Conservation (phyloP, 2,329 filamentous ascomycete species). For the Cercospora sojina region DNA sequence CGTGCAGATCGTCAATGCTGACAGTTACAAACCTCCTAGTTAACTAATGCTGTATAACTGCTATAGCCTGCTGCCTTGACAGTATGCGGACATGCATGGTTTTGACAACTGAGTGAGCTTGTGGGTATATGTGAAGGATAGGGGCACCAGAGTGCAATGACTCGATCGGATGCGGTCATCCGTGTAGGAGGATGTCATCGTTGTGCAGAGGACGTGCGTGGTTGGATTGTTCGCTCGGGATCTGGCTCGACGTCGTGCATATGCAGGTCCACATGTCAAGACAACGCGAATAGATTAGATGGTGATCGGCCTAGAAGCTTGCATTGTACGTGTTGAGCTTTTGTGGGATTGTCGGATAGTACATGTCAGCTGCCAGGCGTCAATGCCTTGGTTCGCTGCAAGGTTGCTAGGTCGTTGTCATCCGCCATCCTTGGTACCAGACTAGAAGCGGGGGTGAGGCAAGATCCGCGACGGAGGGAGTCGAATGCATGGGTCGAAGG, state of each 20-base stretch:
- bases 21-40: background rate
- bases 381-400: background rate
- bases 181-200: background rate
- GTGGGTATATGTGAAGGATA: background rate
- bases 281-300: background rate
- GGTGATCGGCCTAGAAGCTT: background rate
- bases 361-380: background rate
- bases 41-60: background rate
- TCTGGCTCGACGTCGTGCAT: background rate
- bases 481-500: background rate
- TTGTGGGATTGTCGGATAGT: background rate
- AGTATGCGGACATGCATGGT: background rate
- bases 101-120: background rate
- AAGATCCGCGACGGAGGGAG: background rate
- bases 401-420: background rate
- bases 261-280: constrained; percentile 3
- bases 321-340: background rate
- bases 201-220: background rate
- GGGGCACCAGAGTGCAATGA: background rate
- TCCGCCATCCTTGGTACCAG: constrained; percentile 1
- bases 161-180: background rate
- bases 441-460: background rate
- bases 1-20: background rate
- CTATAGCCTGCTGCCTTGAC: background rate
- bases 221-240: background rate